phyloP scores from a whole-genome alignment of 1,284 basidiomycete species.

The Ceratobasidium sp. region DNA sequence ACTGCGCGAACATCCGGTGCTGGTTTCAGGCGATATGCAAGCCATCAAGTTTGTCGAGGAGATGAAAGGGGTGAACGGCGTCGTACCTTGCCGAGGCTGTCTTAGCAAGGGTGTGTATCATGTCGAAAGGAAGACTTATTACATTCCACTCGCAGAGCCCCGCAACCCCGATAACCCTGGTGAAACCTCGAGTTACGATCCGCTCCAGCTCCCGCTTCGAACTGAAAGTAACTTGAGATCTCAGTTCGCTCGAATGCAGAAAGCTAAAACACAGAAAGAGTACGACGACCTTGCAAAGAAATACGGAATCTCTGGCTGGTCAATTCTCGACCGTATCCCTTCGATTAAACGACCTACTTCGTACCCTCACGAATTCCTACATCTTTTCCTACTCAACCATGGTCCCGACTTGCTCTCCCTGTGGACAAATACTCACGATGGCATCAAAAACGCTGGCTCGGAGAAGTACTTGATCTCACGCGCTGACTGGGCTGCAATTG shows the following conservation, averaged over 20 bases:
- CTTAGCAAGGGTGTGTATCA: conserved; percentile 55
- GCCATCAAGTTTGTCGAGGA: conserved; percentile 55
- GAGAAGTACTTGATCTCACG: conserved; percentile 27
- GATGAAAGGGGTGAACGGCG: conserved; percentile 65
- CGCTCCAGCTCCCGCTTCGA: conserved; percentile 59
- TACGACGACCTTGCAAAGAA: conserved; percentile 53
- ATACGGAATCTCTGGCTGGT: neutral
- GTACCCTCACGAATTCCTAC: conserved; percentile 57
- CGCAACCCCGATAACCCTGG: neutral
- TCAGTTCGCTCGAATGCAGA: conserved; percentile 1
- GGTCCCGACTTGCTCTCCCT: conserved; percentile 48
- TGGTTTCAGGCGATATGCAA: conserved; percentile 56
- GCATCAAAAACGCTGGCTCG: conserved; percentile 13
- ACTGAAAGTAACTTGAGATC: conserved; percentile 52
- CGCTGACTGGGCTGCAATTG: conserved; percentile 59
- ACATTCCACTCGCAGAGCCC: conserved; percentile 47
- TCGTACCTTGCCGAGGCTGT: conserved; percentile 63
- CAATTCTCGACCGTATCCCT: conserved; percentile 14
- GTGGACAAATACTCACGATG: conserved; percentile 39
- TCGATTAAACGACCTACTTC: conserved; percentile 39
- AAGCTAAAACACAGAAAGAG: neutral
- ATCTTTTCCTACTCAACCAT: conserved; percentile 51
- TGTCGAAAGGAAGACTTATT: conserved; percentile 8
- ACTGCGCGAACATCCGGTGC: conserved; percentile 55
- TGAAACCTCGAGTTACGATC: conserved; percentile 15